Evolutionary conservation across 805 yeast species (phyloP), one percentile per base, ranked within the genome.

Genomic region (Starmera caribaea): DNA sequence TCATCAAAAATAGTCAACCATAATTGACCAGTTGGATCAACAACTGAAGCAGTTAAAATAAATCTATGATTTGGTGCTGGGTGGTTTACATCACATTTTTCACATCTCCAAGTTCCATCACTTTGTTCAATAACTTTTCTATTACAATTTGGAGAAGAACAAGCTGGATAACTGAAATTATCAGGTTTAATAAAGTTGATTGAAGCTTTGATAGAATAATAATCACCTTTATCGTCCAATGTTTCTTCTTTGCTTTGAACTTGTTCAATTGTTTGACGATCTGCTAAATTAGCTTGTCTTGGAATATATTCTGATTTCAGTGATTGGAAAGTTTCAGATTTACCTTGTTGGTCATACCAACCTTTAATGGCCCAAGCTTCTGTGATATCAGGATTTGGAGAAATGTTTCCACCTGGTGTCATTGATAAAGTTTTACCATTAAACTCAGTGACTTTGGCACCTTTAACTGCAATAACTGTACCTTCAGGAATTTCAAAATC

Each of bases 1-100:
- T 82, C 90, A 58, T 92, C 95, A 55, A 92, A 92, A 42, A 83
- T 66, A 1, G 95, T 81, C 28, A 85, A 64, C 94, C 96, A 88
- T 44, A 88, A 57, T 58, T 83, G 88, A 16, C 89, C 94, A 5
- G 94, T 73, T 48, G 69, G 68, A 59, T 92, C 98, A 53, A 79
- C 70, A n/a, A 88, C 73, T 3, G 86, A 75, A 35, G 78, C 59
- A n/a, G 81, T 79, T 50, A 90, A 59, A 39, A 88, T 78, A 50
- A 84, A 92, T 58, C 97, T 74, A 65, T 84, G 79, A 37, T 71
- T 65, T 15, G 97, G 97, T 36, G 68, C 71, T 3, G 72, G 68
- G 54, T 75, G 80, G 45, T 73, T 74, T 41, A 73, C 66, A 51
- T 85, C 81, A 71, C 97, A 89, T 58, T 81, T 82, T 58, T 89